Evolutionary conservation across 495 filamentous ascomycete genomes (phyloP).

Genomic region (Penicillium robsamsonii): DNA sequence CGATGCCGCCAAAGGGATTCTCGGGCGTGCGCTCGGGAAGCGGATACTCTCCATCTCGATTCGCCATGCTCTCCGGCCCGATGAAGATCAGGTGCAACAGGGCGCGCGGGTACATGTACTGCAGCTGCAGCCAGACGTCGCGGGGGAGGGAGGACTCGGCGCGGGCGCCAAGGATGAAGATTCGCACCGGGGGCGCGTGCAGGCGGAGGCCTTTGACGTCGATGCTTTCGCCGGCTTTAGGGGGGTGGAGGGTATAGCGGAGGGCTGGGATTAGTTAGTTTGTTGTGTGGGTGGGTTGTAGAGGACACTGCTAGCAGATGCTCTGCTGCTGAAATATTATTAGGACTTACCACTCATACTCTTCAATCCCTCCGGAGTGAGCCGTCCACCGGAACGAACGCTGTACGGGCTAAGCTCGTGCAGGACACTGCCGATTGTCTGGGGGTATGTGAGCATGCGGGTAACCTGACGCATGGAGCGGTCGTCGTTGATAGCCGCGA

Average conservation of each 20-base stretch:
- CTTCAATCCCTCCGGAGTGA: slow-evolving; percentile 86
- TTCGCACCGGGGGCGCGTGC: slow-evolving; percentile 78
- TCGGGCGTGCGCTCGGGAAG: slow-evolving; percentile 74
- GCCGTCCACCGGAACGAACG: slow-evolving; percentile 64
- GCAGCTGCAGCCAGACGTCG: slow-evolving; percentile 88
- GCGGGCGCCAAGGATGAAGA: slow-evolving; percentile 93
- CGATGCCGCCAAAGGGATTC: slow-evolving; percentile 90
- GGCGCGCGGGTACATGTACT: slow-evolving; percentile 81
- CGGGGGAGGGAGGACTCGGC: slow-evolving; percentile 94
- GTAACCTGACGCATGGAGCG: slow-evolving; percentile 87
- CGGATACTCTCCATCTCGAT: slow-evolving; percentile 85
- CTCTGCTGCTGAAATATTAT: neutral
- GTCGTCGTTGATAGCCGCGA: slow-evolving; percentile 83
- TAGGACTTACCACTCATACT: slow-evolving; percentile 77
- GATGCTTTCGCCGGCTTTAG: slow-evolving; percentile 67
- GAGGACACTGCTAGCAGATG: neutral
- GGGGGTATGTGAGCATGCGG: slow-evolving; percentile 85
- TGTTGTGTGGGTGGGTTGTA: no score
- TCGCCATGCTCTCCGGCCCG: slow-evolving; percentile 91
- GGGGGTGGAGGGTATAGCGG: slow-evolving; percentile 89
- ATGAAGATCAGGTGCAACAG: slow-evolving; percentile 83
- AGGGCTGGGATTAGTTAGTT: slow-evolving; percentile 56
- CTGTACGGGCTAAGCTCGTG: slow-evolving; percentile 93
- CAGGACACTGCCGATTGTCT: slow-evolving; percentile 85
- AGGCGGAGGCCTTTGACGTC: slow-evolving; percentile 77